Evolutionary conservation across 208 protist species (phyloP).

Genomic region (Naegleria fowleri): DNA sequence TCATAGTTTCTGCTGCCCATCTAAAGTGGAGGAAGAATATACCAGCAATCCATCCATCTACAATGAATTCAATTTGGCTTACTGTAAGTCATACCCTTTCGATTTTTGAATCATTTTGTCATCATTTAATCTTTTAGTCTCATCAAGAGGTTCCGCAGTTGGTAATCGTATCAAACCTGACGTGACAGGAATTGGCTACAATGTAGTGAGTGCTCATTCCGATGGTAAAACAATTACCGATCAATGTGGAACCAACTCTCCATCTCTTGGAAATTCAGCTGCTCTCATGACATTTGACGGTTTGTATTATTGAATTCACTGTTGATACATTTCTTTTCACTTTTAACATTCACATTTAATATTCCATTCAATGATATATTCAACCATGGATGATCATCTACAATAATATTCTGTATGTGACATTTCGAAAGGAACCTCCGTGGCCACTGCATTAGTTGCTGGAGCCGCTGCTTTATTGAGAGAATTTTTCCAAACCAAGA

Average conservation of each 20-base stretch:
- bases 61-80: background rate
- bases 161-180: constrained; percentile 14
- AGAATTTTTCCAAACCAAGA: constrained; percentile 19
- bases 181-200: background rate
- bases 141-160: background rate
- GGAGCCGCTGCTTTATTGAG: constrained; percentile 7
- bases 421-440: background rate
- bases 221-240: background rate
- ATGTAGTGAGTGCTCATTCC: background rate
- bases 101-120: no score
- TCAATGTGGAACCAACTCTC: background rate
- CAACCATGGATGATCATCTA: no score
- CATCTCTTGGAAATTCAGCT: background rate
- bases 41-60: background rate
- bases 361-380: no score
- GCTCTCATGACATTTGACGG: background rate
- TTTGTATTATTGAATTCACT: no score
- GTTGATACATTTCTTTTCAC: no score
- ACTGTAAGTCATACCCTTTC: no score
- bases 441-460: background rate
- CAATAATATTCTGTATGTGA: no score
- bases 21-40: background rate
- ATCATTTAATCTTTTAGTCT: no score
- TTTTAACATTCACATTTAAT: no score
- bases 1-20: background rate